Percentiles rank a stretch among this genome's conserved stretches.
These are phyloP conservation scores for Juglanconis oblonga DNA, from an alignment of 2,329 filamentous ascomycete genomes.

Conservation along the genomic window DNA sequence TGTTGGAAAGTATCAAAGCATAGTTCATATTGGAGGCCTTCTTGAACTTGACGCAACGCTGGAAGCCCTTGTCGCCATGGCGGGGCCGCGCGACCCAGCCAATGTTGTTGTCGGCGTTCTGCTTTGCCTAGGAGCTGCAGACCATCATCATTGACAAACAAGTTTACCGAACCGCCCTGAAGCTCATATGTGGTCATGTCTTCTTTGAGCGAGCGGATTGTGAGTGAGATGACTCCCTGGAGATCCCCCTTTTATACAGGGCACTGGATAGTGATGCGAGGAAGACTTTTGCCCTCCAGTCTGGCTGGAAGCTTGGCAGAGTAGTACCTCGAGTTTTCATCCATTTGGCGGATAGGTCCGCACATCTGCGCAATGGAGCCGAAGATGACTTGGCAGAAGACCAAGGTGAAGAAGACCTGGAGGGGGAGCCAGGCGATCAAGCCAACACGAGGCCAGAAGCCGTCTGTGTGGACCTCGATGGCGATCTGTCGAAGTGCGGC, in stretches of 20 bases:
- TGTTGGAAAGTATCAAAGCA: slow-evolving; percentile 64
- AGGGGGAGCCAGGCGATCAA: slow-evolving; percentile 66
- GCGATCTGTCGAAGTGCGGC: slow-evolving; percentile 68
- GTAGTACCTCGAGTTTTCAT: slow-evolving; percentile 76
- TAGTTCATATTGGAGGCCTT: slow-evolving; percentile 75
- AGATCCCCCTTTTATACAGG: slow-evolving; percentile 87
- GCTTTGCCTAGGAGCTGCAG: slow-evolving; percentile 60
- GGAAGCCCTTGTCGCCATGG: slow-evolving; percentile 57
- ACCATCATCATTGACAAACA: slow-evolving; percentile 75
- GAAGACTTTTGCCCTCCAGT: slow-evolving; percentile 55
- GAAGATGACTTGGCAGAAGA: slow-evolving; percentile 76
- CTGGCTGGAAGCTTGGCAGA: slow-evolving; percentile 68
- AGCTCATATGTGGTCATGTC: slow-evolving; percentile 75
- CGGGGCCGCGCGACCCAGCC: slow-evolving; percentile 66
- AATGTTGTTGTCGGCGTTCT: slow-evolving; percentile 59
- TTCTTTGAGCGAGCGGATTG: slow-evolving; percentile 73
- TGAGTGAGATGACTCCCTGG: slow-evolving; percentile 70
- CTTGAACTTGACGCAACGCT: slow-evolving; percentile 64
- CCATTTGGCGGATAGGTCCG: slow-evolving; percentile 71
- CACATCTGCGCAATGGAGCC: slow-evolving; percentile 69
- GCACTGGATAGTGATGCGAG: slow-evolving; percentile 79
- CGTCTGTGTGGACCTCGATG: slow-evolving; percentile 63
- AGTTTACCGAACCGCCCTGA: slow-evolving; percentile 74
- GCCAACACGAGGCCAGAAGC: slow-evolving; percentile 58
- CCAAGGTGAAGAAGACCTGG: slow-evolving; percentile 77